Percentiles rank a stretch among this genome's conserved stretches.
These are phyloP conservation scores for Scedosporium apiospermum DNA, from an alignment of 2,329 filamentous ascomycete genomes.

Conservation along the genomic window DNA sequence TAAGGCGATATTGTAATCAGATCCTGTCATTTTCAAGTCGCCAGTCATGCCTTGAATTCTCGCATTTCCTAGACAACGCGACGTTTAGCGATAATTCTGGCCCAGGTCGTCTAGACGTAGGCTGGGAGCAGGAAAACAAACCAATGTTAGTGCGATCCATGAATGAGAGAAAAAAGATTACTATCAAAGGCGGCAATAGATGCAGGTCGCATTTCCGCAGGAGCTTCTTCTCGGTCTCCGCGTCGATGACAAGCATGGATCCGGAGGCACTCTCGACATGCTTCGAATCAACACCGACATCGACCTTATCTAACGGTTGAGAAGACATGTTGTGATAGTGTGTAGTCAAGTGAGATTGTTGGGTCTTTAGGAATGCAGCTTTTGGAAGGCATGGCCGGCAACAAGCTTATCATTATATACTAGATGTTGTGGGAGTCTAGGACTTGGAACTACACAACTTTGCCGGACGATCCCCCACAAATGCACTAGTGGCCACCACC, in stretches of 20 bases:
- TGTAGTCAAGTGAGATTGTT: no score
- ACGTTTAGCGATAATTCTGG: neutral
- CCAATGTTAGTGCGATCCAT: conserved; percentile 30
- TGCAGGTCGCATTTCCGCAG: conserved; percentile 30
- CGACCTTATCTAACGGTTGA: neutral
- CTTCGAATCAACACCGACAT: neutral
- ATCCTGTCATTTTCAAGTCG: conserved; percentile 19
- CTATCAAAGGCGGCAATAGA: conserved; percentile 29
- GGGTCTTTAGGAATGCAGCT: no score
- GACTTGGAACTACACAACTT: no score
- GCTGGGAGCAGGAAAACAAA: neutral
- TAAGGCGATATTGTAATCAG: conserved; percentile 51
- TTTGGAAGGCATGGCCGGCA: no score
- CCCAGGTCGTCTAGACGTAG: neutral
- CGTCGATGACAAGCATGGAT: conserved; percentile 16
- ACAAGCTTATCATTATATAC: no score
- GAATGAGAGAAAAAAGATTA: conserved; percentile 54
- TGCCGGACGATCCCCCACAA: no score
- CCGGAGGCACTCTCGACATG: conserved; percentile 5
- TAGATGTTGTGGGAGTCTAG: no score
- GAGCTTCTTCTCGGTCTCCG: conserved; percentile 23
- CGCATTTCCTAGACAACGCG: conserved; percentile 36
- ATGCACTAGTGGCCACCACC: no score
- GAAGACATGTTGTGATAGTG: neutral
- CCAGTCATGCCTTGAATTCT: conserved; percentile 42